Conservation (phyloP, 805 yeast genomes). For the Komagataella pseudopastoris region DNA sequence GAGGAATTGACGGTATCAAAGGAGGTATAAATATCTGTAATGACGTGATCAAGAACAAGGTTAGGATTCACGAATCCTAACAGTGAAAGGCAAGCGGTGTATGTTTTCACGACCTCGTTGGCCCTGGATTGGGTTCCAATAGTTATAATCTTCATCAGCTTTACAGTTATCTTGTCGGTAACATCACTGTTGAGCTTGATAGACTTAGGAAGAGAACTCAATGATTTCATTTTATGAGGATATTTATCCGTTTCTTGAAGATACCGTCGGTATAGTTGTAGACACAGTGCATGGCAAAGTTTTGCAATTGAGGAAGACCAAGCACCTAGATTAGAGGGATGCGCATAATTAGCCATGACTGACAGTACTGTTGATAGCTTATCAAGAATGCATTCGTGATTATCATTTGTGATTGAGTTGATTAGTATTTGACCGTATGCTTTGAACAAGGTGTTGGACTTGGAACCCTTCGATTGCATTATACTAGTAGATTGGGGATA, state of each 20-base stretch:
- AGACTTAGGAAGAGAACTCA: constrained; percentile 10
- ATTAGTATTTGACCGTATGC: constrained; percentile 41
- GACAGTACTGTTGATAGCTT: constrained; percentile 42
- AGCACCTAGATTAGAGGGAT: constrained; percentile 87
- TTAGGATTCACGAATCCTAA: constrained; percentile 51
- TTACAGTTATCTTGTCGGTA: constrained; percentile 8
- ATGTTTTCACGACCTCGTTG: constrained; percentile 36
- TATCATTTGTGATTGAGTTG: constrained; percentile 37
- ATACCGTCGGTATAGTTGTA: constrained; percentile 45
- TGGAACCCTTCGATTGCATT: background rate
- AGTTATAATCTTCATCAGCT: constrained; percentile 32
- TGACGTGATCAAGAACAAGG: constrained; percentile 33
- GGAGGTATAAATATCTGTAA: constrained; percentile 69
- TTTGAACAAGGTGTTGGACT: constrained; percentile 11
- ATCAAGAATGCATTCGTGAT: constrained; percentile 32
- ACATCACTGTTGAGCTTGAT: constrained; percentile 12
- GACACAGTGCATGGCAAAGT: constrained; percentile 45
- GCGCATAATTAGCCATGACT: constrained; percentile 68
- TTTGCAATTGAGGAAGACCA: constrained; percentile 69
- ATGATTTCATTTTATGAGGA: constrained; percentile 9
- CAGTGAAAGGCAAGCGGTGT: constrained; percentile 45
- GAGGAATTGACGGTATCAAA: constrained; percentile 54
- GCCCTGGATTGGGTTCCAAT: constrained; percentile 74
- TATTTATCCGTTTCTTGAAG: constrained; percentile 28
- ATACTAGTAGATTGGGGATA: constrained; percentile 38